Conservation (phyloP, 345 rosid genomes). For the Litchi chinensis region DNA sequence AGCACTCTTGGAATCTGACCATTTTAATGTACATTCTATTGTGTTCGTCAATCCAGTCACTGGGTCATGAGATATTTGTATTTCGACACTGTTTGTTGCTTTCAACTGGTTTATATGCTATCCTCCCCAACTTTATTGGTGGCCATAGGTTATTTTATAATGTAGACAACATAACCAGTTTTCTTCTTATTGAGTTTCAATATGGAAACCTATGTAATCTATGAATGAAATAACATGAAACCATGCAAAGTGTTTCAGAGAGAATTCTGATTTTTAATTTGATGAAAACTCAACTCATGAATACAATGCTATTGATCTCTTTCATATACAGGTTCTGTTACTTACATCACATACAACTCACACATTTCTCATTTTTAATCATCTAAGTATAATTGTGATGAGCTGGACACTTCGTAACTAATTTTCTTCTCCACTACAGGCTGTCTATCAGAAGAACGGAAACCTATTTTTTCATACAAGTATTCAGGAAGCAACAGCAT, state of each 20-base stretch:
- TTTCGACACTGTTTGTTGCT: not conserved
- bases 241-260: no score
- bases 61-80: not conserved
- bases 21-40: not conserved
- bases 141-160: not conserved
- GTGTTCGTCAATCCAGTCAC: not conserved
- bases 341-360: no score
- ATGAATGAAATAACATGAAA: no score
- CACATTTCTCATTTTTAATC: no score
- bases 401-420: not conserved
- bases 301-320: no score
- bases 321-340: no score
- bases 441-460: conserved; percentile 53
- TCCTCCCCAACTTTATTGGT: not conserved
- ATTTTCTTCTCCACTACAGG: conserved; percentile 29
- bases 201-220: no score
- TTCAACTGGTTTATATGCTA: not conserved
- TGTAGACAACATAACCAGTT: not conserved
- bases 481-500: conserved; percentile 39
- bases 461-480: conserved; percentile 52
- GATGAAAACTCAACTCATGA: no score
- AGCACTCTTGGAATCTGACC: not conserved
- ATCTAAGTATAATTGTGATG: no score
- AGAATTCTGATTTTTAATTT: no score
- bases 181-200: not conserved